phyloP scores from a whole-genome alignment of 2,329 filamentous ascomycete species.

The Arthrobotrys musiformis region DNA sequence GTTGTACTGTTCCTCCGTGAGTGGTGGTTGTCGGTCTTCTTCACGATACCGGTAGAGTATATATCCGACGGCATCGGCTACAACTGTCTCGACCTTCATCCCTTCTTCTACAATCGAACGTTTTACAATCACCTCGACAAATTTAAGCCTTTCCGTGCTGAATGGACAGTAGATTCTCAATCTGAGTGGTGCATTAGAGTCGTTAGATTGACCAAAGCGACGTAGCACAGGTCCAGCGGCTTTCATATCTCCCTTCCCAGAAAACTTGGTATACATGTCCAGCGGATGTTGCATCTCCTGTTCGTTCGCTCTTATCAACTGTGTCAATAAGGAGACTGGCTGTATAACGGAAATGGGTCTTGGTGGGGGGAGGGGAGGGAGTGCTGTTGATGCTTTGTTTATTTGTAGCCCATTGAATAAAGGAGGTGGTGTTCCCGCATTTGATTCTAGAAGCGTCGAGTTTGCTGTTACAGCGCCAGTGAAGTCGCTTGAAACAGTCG shows the following conservation, averaged over 20 bases:
- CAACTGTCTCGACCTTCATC: constrained; percentile 72
- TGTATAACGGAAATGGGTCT: constrained; percentile 67
- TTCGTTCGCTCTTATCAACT: constrained; percentile 74
- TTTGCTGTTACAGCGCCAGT: constrained; percentile 58
- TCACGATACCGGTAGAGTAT: constrained; percentile 81
- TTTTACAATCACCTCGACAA: constrained; percentile 77
- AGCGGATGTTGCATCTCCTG: constrained; percentile 77
- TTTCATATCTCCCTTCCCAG: constrained; percentile 80
- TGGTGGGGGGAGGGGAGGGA: constrained; percentile 72
- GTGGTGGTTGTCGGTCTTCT: constrained; percentile 75
- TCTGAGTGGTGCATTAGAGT: constrained; percentile 68
- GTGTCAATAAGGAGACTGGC: constrained; percentile 58
- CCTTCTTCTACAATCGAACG: constrained; percentile 75
- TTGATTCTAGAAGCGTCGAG: constrained; percentile 55
- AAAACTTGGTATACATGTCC: constrained; percentile 79
- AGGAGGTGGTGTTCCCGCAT: constrained; percentile 34
- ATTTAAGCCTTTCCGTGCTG: constrained; percentile 72
- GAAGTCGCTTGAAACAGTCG: constrained; percentile 58
- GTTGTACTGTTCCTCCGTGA: constrained; percentile 75
- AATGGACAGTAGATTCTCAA: constrained; percentile 82
- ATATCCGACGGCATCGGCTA: constrained; percentile 83
- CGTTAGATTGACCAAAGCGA: constrained; percentile 46
- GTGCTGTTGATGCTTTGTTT: constrained; percentile 61
- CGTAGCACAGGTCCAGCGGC: constrained; percentile 39
- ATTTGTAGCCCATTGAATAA: constrained; percentile 9